Base-by-base conservation (phyloP, 192 early-diverging fungal genomes). In the Backusella morwellensis region DNA sequence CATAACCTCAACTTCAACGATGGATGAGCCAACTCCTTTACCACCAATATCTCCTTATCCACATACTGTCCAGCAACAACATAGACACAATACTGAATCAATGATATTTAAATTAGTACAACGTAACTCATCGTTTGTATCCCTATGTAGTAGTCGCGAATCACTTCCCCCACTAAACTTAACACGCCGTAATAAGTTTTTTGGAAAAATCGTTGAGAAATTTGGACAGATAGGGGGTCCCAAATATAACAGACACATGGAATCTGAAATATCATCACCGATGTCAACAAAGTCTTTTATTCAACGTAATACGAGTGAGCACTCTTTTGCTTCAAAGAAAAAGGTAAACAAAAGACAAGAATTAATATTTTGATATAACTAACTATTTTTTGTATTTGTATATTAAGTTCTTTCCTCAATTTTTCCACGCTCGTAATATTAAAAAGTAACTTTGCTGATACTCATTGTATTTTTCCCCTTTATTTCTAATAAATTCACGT, bases 161-260 rank as follows among this genome's bases (percentile, higher is more conserved):
- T 63, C 56, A 29, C 56, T 63, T 63, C 56, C 56, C 1, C 56
- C 56, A 1, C 23, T 63, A n/a, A 63, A 63, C 29, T 63, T 63
- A 23, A 63, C 56, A 14, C 72, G 72, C 19, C 72, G 44, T 8
- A 35, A 44, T 17, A 73, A 73, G 35, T 63, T 74, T 4, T 74
- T 74, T 66, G 73, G 73, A 15, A 74, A 59, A 41, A 40, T 74
- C 1, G 73, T 56, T 29, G 73, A 63, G 35, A 56, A 56, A 74
- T 74, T 74, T 6, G 56, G 73, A 7, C 50, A 74, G n/a, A 59
- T 74, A 6, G 56, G 73, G n/a, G 38, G 56, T 26, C 73, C 52
- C 14, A 35, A 38, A 66, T 36, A 74, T 40, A 56, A 17, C 35
- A 70, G 21, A 12, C 35, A 40, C 35, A 70, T 70, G 36, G 11